These are phyloP conservation scores for Diaporthe nobilis DNA, from an alignment of 2,329 filamentous ascomycete genomes.

Conservation along the genomic window DNA sequence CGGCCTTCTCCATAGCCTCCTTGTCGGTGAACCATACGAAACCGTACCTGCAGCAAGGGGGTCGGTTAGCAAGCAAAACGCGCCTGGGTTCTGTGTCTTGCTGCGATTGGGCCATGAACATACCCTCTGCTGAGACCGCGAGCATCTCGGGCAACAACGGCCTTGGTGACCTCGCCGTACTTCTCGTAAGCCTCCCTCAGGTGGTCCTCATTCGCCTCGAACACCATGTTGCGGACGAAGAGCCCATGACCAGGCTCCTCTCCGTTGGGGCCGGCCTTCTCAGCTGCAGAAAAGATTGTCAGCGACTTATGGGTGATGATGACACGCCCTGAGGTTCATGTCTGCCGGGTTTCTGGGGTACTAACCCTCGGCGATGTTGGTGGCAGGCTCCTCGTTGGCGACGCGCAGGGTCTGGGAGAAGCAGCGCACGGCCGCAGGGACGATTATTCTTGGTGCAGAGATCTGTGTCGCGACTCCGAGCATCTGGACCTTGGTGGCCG, in stretches of 20 bases:
- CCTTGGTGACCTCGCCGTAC: constrained; percentile 48
- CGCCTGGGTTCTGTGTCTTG: not conserved
- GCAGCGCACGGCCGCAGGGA: constrained; percentile 45
- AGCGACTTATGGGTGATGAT: not conserved
- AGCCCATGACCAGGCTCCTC: constrained; percentile 46
- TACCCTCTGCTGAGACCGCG: constrained; percentile 55
- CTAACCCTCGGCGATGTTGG: constrained; percentile 38
- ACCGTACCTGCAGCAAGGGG: constrained; percentile 47
- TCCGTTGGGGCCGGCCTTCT: not conserved
- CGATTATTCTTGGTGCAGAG: constrained; percentile 38
- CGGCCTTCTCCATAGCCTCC: constrained; percentile 47
- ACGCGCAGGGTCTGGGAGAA: constrained; percentile 50
- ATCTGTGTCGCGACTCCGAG: constrained; percentile 46
- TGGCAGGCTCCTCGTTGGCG: constrained; percentile 41
- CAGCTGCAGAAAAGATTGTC: constrained; percentile 3
- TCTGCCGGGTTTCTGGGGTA: constrained; percentile 10
- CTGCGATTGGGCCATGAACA: constrained; percentile 29
- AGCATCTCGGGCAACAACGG: constrained; percentile 50
- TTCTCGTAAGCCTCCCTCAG: constrained; percentile 51
- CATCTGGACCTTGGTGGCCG: constrained; percentile 44
- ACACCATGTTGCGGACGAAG: constrained; percentile 54
- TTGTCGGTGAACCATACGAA: constrained; percentile 50
- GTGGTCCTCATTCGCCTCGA: constrained; percentile 53
- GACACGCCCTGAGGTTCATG: not conserved
- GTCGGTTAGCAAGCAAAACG: constrained; percentile 39